Conservation (phyloP, 257 asterid genomes). For the Fraxinus excelsior region DNA sequence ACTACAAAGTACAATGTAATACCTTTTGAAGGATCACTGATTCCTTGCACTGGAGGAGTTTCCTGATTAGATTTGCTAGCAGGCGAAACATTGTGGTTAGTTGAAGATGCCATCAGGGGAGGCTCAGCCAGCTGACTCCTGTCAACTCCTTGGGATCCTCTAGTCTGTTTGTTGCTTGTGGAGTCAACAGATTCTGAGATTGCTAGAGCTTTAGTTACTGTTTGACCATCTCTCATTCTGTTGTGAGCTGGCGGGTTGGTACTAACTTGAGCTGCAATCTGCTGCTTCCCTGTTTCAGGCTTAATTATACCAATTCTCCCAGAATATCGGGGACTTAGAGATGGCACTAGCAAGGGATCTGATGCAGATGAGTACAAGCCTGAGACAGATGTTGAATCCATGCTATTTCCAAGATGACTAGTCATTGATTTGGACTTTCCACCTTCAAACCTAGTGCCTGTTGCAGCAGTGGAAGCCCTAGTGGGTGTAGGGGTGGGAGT, state of each 20-base stretch:
- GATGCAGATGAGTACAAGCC: slow-evolving; percentile 53
- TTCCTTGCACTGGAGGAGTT: slow-evolving; percentile 33
- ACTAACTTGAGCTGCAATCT: slow-evolving; percentile 31
- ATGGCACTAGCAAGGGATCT: slow-evolving; percentile 54
- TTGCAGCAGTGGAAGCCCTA: slow-evolving; percentile 20
- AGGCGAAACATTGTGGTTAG: slow-evolving; percentile 29
- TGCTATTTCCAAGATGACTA: slow-evolving; percentile 31
- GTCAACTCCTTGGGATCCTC: slow-evolving; percentile 32
- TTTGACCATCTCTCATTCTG: slow-evolving; percentile 30
- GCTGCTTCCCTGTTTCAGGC: slow-evolving; percentile 47
- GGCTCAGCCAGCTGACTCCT: slow-evolving; percentile 27
- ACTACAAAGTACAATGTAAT: slow-evolving; percentile 3
- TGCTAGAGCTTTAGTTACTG: slow-evolving; percentile 22
- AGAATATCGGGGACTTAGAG: slow-evolving; percentile 39
- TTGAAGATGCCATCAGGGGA: slow-evolving; percentile 30
- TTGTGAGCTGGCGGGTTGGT: slow-evolving; percentile 20
- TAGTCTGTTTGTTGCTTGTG: slow-evolving; percentile 18
- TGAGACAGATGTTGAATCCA: slow-evolving; percentile 31
- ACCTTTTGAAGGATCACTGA: slow-evolving; percentile 40
- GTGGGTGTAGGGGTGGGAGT: slow-evolving; percentile 54
- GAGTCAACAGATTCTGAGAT: slow-evolving; percentile 32
- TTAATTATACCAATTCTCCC: slow-evolving; percentile 42
- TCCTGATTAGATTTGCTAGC: slow-evolving; percentile 29
- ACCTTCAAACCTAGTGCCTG: slow-evolving; percentile 29
- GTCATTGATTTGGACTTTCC: slow-evolving; percentile 34